Conservation (phyloP, 192 early-diverging fungal species). For the Geranomyces variabilis region DNA sequence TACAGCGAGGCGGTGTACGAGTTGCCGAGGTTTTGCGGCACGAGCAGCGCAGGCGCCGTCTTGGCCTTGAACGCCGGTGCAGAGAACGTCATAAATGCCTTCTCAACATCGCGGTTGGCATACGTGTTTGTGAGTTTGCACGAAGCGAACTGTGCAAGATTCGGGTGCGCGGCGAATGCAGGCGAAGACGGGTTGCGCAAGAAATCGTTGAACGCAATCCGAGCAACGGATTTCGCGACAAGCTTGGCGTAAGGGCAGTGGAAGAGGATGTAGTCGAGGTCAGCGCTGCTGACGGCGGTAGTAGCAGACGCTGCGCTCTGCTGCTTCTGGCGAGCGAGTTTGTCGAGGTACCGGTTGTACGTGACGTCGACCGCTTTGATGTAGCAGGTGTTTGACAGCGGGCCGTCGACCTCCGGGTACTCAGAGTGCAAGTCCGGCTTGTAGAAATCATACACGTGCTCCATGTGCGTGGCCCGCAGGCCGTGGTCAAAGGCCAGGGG, state of each 20-base stretch:
- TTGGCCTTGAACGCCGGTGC: slow-evolving; percentile 76
- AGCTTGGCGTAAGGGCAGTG: slow-evolving; percentile 99
- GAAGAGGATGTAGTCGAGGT: slow-evolving; percentile 84
- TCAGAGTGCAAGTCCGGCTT: slow-evolving; percentile 98
- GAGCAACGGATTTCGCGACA: slow-evolving; percentile 92
- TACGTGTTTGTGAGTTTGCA: slow-evolving; percentile 74
- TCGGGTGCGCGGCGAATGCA: slow-evolving; percentile 44
- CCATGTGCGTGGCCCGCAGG: slow-evolving; percentile 90
- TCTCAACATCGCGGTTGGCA: slow-evolving; percentile 87
- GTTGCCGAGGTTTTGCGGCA: slow-evolving; percentile 92
- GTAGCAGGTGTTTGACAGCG: slow-evolving; percentile 91
- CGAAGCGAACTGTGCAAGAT: slow-evolving; percentile 53
- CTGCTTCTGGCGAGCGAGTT: slow-evolving; percentile 48
- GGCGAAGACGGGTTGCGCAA: slow-evolving; percentile 52
- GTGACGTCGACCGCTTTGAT: slow-evolving; percentile 86
- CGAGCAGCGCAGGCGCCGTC: slow-evolving; percentile 76
- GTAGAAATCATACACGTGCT: slow-evolving; percentile 98
- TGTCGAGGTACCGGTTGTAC: slow-evolving; percentile 82
- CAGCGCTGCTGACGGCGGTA: slow-evolving; percentile 27
- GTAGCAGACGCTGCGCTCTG: slow-evolving; percentile 48
- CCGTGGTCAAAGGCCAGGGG: slow-evolving; percentile 90
- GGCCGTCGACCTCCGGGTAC: slow-evolving; percentile 97
- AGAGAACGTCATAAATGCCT: slow-evolving; percentile 80
- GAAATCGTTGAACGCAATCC: slow-evolving; percentile 93
- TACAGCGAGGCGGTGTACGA: slow-evolving; percentile 84